Evolutionary conservation across 495 filamentous ascomycete species (phyloP).

Genomic region (Letharia columbiana): DNA sequence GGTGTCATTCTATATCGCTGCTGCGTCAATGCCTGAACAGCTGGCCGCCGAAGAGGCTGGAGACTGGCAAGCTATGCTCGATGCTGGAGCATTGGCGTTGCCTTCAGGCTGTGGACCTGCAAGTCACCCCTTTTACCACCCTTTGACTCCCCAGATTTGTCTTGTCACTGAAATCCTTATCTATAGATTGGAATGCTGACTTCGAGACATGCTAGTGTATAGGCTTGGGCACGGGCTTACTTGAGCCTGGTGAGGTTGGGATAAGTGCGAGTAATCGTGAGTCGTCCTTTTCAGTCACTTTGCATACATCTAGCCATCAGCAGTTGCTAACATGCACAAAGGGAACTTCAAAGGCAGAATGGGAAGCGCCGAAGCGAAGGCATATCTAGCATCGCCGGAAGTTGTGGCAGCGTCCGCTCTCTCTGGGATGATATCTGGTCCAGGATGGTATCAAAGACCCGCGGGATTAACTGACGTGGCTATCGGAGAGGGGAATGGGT

Average conservation of each 20-base stretch:
- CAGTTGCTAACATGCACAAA: neutral
- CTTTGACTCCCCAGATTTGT: too few relatives aligned
- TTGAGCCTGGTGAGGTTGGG: slow-evolving; percentile 82
- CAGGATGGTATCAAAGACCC: slow-evolving; percentile 70
- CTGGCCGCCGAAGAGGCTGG: slow-evolving; percentile 67
- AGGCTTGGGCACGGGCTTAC: slow-evolving; percentile 73
- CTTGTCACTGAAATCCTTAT: too few relatives aligned
- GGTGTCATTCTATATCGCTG: slow-evolving; percentile 86
- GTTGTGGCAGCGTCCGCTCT: slow-evolving; percentile 85
- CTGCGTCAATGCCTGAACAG: slow-evolving; percentile 78
- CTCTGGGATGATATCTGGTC: slow-evolving; percentile 64
- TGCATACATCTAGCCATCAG: neutral
- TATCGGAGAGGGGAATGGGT: slow-evolving; percentile 65
- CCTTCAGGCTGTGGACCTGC: slow-evolving; percentile 71
- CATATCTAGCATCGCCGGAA: slow-evolving; percentile 84
- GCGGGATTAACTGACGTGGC: slow-evolving; percentile 57
- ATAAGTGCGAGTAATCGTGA: slow-evolving; percentile 68
- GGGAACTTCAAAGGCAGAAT: slow-evolving; percentile 91
- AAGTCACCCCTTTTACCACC: too few relatives aligned
- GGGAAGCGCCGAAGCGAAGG: slow-evolving; percentile 73
- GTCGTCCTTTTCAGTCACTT: neutral
- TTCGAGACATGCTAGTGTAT: slow-evolving; percentile 48
- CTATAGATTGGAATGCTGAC: too few relatives aligned
- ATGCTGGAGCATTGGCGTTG: slow-evolving; percentile 67
- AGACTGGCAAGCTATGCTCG: slow-evolving; percentile 79